Evolutionary conservation across 805 yeast genomes (phyloP), one percentile per base, ranked within the genome.

Genomic region (Nakazawaea peltata): DNA sequence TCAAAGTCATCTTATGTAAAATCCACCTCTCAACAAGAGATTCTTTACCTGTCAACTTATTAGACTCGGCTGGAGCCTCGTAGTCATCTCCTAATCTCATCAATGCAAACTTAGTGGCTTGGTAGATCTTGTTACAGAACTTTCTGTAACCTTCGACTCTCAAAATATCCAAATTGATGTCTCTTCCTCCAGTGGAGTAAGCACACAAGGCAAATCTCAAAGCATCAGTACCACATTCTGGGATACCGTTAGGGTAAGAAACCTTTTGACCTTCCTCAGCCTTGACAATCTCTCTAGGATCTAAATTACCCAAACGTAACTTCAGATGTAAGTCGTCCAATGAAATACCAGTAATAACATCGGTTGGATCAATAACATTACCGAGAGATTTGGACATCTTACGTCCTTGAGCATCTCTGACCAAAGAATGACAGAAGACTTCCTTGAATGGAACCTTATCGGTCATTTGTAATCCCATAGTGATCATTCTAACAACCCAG

Each of bases 141-240:
- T 92, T 92, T 66, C 98, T 78, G 79, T 92, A 92, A 53, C 97
- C 98, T 59, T 92, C 97, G 47, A 92, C 96, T 66, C 97, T 82
- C 58, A 86, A 68, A 49, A 92, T 87, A 57, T 92, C 97, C 57
- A 92, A 71, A 67, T 92, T 92, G 59, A 92, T 92, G 54, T 92
- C 98, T 65, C 97, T 80, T 50, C 97, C 97, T 66, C 98, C 98
- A 32, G 97, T 90, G 35, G 95, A 82, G 70, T 90, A 92, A 35
- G 97, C 96, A 74, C 97, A 92, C 46, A 90, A 74, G 26, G 98
- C 97, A 57, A 92, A 92, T 68, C 98, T 80, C 66, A 92, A 68
- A 30, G 98, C 98, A 63, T 92, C 98, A 33, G 97, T 88, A 69
- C 98, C 98, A 74, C 98, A 92, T 67, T 92, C 95, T 39, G 97